These are phyloP conservation scores for Emmonsiellopsis sp. DNA, from an alignment of 2,329 filamentous ascomycete genomes.

Conservation along the genomic window DNA sequence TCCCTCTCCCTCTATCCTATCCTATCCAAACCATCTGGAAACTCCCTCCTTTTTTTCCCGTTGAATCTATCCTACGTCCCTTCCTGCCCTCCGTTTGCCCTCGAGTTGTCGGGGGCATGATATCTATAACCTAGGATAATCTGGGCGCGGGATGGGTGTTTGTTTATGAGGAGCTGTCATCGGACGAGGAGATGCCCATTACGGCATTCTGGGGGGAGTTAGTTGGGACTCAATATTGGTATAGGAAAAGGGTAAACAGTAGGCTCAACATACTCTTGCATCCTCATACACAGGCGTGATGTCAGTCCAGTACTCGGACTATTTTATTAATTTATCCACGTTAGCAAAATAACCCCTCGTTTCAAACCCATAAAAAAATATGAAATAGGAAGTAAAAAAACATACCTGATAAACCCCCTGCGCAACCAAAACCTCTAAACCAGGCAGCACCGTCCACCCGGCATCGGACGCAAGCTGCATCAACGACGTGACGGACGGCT, in stretches of 20 bases:
- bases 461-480: conserved; percentile 73
- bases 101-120: too few species aligned
- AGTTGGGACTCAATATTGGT: neutral
- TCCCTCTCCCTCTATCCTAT: too few species aligned
- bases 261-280: conserved; percentile 46
- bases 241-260: neutral
- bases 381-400: conserved; percentile 9
- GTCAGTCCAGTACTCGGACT: conserved; percentile 79
- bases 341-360: conserved; percentile 12
- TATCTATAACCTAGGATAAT: neutral
- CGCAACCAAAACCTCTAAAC: conserved; percentile 78
- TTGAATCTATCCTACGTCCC: too few species aligned
- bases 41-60: too few species aligned
- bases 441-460: conserved; percentile 76
- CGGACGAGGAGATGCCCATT: conserved; percentile 3
- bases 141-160: neutral
- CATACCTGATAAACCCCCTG: conserved; percentile 76
- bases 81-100: too few species aligned
- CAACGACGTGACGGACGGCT: conserved; percentile 70
- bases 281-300: conserved; percentile 65
- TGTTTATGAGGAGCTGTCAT: neutral
- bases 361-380: neutral
- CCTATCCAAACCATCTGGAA: too few species aligned
- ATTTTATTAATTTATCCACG: conserved; percentile 14
- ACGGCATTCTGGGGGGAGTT: conserved; percentile 8